Percentiles rank a stretch among this genome's conserved stretches.
Evolutionary conservation across 1,139 yeast genomes (phyloP).

Genomic region (Candida freyschussii): DNA sequence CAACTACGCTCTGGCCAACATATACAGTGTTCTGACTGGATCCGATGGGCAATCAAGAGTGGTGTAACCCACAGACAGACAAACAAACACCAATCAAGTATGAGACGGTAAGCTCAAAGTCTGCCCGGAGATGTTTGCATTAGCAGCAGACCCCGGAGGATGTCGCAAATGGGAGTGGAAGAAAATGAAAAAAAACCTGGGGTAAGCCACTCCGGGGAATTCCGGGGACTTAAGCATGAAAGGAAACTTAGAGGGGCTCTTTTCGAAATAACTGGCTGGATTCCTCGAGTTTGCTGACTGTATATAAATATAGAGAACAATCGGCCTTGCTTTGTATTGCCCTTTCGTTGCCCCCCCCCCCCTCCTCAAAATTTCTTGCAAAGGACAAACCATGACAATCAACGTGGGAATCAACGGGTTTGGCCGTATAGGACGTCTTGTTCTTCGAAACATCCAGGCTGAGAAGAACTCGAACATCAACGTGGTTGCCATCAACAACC

Average conservation of each 20-base stretch:
- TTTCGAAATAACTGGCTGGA: too few relatives aligned
- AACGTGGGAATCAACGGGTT: conserved; percentile 79
- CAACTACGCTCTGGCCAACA: conserved; percentile 41
- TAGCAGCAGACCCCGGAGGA: not conserved
- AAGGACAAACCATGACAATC: conserved; percentile 16
- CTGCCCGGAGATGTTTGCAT: too few relatives aligned
- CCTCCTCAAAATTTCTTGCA: conserved; percentile 3
- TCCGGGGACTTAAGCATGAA: too few relatives aligned
- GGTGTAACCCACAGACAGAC: conserved; percentile 7
- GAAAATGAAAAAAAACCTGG: too few relatives aligned
- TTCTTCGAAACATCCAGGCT: conserved; percentile 67
- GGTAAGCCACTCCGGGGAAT: too few relatives aligned
- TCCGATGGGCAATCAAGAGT: conserved; percentile 35
- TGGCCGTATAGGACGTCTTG: conserved; percentile 86
- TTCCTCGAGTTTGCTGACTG: too few relatives aligned
- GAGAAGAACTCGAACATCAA: conserved; percentile 75
- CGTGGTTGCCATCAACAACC: conserved; percentile 79
- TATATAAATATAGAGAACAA: too few relatives aligned
- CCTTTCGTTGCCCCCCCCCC: not conserved
- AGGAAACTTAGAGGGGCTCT: too few relatives aligned
- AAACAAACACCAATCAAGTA: too few relatives aligned
- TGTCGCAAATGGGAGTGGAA: too few relatives aligned
- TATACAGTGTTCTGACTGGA: conserved; percentile 36
- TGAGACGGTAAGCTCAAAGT: too few relatives aligned
- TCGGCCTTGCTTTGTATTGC: too few relatives aligned